Conservation (phyloP, 805 yeast genomes). For the Teunomyces gatunensis region DNA sequence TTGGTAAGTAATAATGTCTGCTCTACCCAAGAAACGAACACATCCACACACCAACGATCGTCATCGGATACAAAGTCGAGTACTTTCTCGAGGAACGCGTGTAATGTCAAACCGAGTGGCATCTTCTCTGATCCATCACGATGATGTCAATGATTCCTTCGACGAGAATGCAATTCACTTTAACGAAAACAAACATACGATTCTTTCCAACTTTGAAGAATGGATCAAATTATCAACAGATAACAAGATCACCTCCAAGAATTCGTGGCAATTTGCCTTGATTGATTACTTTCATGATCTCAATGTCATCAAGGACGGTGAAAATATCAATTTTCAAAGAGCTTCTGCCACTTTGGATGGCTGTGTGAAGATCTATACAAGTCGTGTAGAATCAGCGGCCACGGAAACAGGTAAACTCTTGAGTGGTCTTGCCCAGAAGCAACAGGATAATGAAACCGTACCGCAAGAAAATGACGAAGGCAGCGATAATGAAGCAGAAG, state of each 20-base stretch:
- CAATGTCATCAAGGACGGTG: slow-evolving; percentile 70
- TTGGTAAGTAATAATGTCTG: slow-evolving; percentile 2
- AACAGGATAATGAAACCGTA: slow-evolving; percentile 11
- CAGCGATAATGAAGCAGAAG: slow-evolving; percentile 18
- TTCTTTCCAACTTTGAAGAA: slow-evolving; percentile 45
- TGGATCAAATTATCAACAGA: slow-evolving; percentile 48
- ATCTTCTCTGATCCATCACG: slow-evolving; percentile 5
- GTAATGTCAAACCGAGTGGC: slow-evolving; percentile 11
- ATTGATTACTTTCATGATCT: slow-evolving; percentile 90
- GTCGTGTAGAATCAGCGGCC: slow-evolving; percentile 37
- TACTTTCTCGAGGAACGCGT: slow-evolving; percentile 5
- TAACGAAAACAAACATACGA: slow-evolving; percentile 41
- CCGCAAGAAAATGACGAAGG: slow-evolving; percentile 7
- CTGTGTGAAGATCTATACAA: slow-evolving; percentile 35
- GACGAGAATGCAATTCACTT: slow-evolving; percentile 41
- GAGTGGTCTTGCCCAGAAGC: slow-evolving; percentile 23
- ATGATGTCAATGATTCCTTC: slow-evolving; percentile 12
- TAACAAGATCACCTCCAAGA: slow-evolving; percentile 71
- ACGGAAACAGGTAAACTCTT: slow-evolving; percentile 34
- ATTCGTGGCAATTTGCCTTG: slow-evolving; percentile 87
- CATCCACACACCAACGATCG: slow-evolving; percentile 4
- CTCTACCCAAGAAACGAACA: slow-evolving; percentile 13
- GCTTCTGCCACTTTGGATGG: slow-evolving; percentile 38
- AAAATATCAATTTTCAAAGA: slow-evolving; percentile 38
- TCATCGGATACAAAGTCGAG: slow-evolving; percentile 1